Conservation (phyloP, 257 asterid genomes). For the Capsicum baccatum region DNA sequence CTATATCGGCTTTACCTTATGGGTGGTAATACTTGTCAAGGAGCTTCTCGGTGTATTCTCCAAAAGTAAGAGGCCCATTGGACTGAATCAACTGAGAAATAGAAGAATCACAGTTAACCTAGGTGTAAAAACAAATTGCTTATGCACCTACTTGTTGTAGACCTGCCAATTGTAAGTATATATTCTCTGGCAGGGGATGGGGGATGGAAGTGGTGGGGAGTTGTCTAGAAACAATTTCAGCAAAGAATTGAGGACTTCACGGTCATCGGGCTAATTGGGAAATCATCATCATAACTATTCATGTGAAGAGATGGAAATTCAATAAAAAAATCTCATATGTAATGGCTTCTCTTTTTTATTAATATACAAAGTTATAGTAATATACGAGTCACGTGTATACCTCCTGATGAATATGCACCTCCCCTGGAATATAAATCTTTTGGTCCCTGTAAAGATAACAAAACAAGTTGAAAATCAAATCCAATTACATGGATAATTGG, state of each 20-base stretch:
- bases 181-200: neutral
- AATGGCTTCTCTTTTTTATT: neutral
- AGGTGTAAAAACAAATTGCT: neutral
- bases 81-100: constrained; percentile 58
- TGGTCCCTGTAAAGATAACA: constrained; percentile 61
- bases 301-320: neutral
- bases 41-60: constrained; percentile 85
- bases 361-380: too few relatives aligned
- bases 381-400: constrained; percentile 43
- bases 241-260: neutral
- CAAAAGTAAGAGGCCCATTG: constrained; percentile 71
- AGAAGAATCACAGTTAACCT: neutral
- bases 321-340: neutral
- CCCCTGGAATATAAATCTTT: constrained; percentile 70
- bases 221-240: neutral
- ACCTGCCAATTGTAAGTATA: neutral
- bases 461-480: constrained; percentile 9
- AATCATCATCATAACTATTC: neutral
- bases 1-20: too few relatives aligned
- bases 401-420: constrained; percentile 66
- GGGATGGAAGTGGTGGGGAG: neutral
- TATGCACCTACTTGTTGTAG: neutral
- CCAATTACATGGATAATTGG: neutral
- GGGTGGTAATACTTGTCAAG: constrained; percentile 90
- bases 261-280: neutral